Evolutionary conservation across 129 eudicot species (phyloP).

Genomic region (Smallanthus sonchifolius): DNA sequence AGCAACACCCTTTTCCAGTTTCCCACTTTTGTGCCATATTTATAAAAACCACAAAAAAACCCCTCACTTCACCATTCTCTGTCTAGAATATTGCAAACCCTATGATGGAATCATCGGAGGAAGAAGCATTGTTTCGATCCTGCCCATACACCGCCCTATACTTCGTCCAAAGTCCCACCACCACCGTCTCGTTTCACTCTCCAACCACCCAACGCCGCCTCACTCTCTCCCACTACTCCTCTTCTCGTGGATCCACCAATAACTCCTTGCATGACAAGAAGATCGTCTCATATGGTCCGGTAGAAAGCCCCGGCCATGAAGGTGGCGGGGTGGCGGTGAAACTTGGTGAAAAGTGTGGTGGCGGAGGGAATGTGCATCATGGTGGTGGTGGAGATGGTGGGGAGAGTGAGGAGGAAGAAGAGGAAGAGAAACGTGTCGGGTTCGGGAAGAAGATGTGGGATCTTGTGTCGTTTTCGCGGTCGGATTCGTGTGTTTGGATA

Average conservation of each 20-base stretch:
- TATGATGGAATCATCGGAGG: slow-evolving; percentile 46
- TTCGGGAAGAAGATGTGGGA: slow-evolving; percentile 40
- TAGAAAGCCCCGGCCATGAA: slow-evolving; percentile 17
- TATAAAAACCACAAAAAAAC: slow-evolving; percentile 22
- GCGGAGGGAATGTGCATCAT: too few relatives aligned
- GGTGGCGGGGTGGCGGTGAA: slow-evolving; percentile 18
- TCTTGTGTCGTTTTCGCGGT: slow-evolving; percentile 41
- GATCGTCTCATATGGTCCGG: slow-evolving; percentile 9
- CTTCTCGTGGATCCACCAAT: slow-evolving; percentile 63
- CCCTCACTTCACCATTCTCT: neutral
- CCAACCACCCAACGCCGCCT: slow-evolving; percentile 28
- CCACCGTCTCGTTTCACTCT: slow-evolving; percentile 22
- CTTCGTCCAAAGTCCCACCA: slow-evolving; percentile 70
- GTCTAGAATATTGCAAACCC: neutral
- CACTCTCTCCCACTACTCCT: slow-evolving; percentile 60
- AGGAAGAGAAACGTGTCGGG: neutral
- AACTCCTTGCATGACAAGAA: slow-evolving; percentile 45
- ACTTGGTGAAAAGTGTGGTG: neutral
- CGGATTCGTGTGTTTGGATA: slow-evolving; percentile 61
- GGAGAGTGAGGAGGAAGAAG: slow-evolving; percentile 29
- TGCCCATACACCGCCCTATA: slow-evolving; percentile 51
- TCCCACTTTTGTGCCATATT: slow-evolving; percentile 6
- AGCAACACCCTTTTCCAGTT: neutral
- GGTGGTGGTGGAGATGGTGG: neutral
- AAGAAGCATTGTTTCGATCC: slow-evolving; percentile 56